Evolutionary conservation across 106 monocot genomes (phyloP).

Genomic region (Hemerocallis citrina): DNA sequence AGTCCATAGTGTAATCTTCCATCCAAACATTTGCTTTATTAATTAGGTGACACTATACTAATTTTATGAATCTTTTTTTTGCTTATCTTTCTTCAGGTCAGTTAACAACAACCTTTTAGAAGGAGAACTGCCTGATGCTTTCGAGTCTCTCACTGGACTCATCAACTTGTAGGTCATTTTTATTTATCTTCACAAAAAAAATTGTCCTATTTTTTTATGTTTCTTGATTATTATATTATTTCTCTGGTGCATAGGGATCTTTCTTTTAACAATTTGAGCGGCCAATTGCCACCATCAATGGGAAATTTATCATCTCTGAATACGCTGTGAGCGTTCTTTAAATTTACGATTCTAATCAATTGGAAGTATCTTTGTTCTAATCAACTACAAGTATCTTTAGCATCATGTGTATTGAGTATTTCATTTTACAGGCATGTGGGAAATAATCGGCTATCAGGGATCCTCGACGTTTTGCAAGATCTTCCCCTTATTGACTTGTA

Average conservation of each 20-base stretch:
- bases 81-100: constrained; percentile 38
- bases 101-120: constrained; percentile 57
- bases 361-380: too few relatives aligned
- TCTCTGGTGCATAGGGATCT: constrained; percentile 46
- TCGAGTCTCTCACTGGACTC: constrained; percentile 51
- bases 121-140: constrained; percentile 78
- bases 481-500: constrained; percentile 88
- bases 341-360: not conserved
- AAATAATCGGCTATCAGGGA: constrained; percentile 71
- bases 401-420: not conserved
- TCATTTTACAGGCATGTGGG: constrained; percentile 61
- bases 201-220: not conserved
- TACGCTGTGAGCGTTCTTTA: constrained; percentile 53
- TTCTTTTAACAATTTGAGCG: constrained; percentile 77
- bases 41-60: not conserved
- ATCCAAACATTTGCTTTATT: not conserved
- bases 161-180: constrained; percentile 62
- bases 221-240: constrained; percentile 4
- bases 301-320: constrained; percentile 53
- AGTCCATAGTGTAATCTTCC: constrained; percentile 7
- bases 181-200: not conserved
- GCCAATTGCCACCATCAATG: constrained; percentile 72
- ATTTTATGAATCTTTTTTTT: not conserved
- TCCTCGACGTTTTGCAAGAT: constrained; percentile 74
- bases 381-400: not conserved